A percentile compares a stretch with the other conserved stretches of the same genome.
These are phyloP conservation scores for Chalciporus piperatoides DNA, from an alignment of 1,284 basidiomycete genomes.

Conservation along the genomic window DNA sequence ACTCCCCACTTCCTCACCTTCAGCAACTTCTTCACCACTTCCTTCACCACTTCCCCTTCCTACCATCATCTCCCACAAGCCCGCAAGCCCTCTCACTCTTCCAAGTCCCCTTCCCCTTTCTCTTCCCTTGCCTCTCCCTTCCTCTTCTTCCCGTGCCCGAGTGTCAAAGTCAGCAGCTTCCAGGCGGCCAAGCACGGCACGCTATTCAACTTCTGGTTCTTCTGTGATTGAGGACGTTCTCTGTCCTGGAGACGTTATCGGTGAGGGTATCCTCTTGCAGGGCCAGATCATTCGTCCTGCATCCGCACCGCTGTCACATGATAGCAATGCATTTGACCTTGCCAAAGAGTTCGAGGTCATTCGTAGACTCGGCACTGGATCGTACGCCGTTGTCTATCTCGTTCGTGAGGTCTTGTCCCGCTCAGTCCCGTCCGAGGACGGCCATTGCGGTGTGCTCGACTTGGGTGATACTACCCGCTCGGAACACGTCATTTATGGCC, in stretches of 20 bases:
- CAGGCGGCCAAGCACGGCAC: slow-evolving; percentile 16
- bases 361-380: slow-evolving; percentile 80
- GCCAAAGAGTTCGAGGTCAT: slow-evolving; percentile 79
- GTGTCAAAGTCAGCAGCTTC: slow-evolving; percentile 23
- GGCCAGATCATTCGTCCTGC: slow-evolving; percentile 61
- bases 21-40: slow-evolving; percentile 29
- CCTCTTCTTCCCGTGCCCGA: slow-evolving; percentile 30
- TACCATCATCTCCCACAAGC: slow-evolving; percentile 24
- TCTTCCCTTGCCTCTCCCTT: slow-evolving; percentile 28
- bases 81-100: slow-evolving; percentile 27
- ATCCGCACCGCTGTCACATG: slow-evolving; percentile 27
- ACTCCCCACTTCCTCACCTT: slow-evolving; percentile 31
- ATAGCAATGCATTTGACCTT: slow-evolving; percentile 43
- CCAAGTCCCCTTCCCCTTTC: slow-evolving; percentile 24
- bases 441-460: slow-evolving; percentile 59
- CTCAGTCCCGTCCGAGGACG: slow-evolving; percentile 55
- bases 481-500: slow-evolving; percentile 59
- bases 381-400: slow-evolving; percentile 92
- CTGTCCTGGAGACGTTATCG: slow-evolving; percentile 64
- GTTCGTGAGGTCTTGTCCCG: slow-evolving; percentile 80
- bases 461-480: slow-evolving; percentile 45
- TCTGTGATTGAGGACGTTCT: slow-evolving; percentile 62
- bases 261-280: slow-evolving; percentile 58
- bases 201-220: slow-evolving; percentile 41
- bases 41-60: slow-evolving; percentile 27